phyloP scores from a whole-genome alignment of 2,329 filamentous ascomycete genomes.

The Colletotrichum neosansevieriae region DNA sequence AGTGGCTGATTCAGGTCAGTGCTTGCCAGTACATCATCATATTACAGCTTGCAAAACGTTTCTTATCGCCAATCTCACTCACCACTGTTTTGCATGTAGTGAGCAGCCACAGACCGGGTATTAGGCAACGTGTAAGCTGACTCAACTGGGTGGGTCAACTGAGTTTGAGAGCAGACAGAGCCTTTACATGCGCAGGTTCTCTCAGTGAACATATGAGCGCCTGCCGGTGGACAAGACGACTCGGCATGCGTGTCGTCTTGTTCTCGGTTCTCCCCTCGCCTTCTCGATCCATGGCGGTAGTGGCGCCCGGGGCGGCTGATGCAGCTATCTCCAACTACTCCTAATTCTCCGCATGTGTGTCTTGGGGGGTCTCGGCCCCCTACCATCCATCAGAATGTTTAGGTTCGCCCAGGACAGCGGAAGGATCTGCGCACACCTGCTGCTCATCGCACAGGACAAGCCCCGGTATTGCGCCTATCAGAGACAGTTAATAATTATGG shows the following conservation, averaged over 20 bases:
- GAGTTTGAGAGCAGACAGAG: no score
- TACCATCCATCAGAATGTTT: constrained; percentile 8
- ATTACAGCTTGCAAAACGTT: neutral
- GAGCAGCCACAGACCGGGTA: neutral
- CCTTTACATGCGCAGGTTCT: no score
- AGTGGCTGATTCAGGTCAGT: neutral
- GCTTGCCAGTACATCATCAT: neutral
- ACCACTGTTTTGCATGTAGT: neutral
- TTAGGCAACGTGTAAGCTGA: neutral
- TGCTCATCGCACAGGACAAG: constrained; percentile 9
- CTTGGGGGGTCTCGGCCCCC: constrained; percentile 35
- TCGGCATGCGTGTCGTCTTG: constrained; percentile 1
- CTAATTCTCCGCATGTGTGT: constrained; percentile 29
- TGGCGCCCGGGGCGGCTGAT: constrained; percentile 32
- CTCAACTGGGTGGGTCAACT: neutral
- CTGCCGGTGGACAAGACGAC: neutral
- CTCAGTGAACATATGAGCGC: neutral
- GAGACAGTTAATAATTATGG: neutral
- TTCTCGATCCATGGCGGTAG: constrained; percentile 23
- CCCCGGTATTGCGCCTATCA: constrained; percentile 35
- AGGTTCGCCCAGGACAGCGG: constrained; percentile 19
- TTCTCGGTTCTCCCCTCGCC: constrained; percentile 11
- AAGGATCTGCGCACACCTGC: constrained; percentile 33
- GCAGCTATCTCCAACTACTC: constrained; percentile 36
- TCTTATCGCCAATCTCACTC: constrained; percentile 33